phyloP scores from a whole-genome alignment of 2,329 filamentous ascomycete genomes.

The Cladophialophora chaetospira region DNA sequence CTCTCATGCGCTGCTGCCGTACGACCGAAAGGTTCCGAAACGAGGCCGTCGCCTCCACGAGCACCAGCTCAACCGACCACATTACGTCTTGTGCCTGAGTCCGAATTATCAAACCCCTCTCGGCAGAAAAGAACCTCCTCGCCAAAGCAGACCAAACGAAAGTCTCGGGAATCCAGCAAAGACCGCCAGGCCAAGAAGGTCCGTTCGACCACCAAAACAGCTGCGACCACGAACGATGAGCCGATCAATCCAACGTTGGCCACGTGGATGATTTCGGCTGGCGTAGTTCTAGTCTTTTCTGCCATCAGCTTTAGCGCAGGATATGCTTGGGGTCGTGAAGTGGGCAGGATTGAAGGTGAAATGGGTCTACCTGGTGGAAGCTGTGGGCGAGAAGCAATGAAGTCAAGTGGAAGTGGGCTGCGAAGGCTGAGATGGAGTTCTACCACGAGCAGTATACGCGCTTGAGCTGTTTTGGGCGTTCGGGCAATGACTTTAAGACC shows the following conservation, averaged over 20 bases:
- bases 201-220: conserved; percentile 39
- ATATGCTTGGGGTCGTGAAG: conserved; percentile 62
- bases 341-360: conserved; percentile 54
- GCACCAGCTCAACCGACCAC: conserved; percentile 30
- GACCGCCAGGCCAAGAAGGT: conserved; percentile 39
- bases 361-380: conserved; percentile 38
- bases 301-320: conserved; percentile 67
- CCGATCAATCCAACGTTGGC: conserved; percentile 61
- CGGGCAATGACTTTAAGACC: background rate
- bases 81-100: conserved; percentile 63
- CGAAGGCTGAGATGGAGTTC: conserved; percentile 25
- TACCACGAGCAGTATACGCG: conserved; percentile 23
- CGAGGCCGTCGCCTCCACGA: conserved; percentile 24
- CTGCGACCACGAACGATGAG: conserved; percentile 34
- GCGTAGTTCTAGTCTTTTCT: conserved; percentile 64
- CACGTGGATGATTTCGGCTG: conserved; percentile 67
- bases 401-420: conserved; percentile 24
- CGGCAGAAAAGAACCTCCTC: conserved; percentile 32
- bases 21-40: conserved; percentile 64
- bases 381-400: conserved; percentile 49
- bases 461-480: conserved; percentile 14
- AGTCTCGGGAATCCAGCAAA: conserved; percentile 41
- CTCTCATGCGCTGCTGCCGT: conserved; percentile 94
- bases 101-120: conserved; percentile 45
- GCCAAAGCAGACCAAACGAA: conserved; percentile 31